Evolutionary conservation across 2,329 filamentous ascomycete genomes (phyloP).

Genomic region (Stemphylium vesicarium): DNA sequence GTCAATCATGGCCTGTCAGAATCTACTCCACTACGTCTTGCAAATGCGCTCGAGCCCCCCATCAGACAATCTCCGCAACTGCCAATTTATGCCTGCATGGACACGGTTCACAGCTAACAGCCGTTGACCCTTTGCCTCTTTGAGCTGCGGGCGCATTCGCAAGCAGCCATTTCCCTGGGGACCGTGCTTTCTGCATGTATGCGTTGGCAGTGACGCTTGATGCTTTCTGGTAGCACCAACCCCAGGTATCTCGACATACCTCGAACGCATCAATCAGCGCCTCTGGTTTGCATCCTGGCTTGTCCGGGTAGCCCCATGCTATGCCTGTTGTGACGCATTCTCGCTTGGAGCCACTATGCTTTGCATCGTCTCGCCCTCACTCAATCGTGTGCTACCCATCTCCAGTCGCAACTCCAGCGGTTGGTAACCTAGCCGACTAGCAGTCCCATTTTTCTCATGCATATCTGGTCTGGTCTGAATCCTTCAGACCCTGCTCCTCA

Average conservation of each 20-base stretch:
- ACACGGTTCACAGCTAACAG: conserved; percentile 41
- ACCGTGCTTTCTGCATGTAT: conserved; percentile 48
- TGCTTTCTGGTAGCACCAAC: conserved; percentile 45
- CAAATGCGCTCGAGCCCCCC: conserved; percentile 30
- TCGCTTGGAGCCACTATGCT: conserved; percentile 43
- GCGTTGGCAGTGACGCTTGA: conserved; percentile 25
- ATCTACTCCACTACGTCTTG: conserved; percentile 20
- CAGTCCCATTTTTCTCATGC: conserved; percentile 37
- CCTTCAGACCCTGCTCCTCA: conserved; percentile 25
- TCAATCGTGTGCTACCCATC: conserved; percentile 44
- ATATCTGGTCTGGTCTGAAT: conserved; percentile 32
- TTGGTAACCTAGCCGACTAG: conserved; percentile 32
- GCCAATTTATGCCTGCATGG: conserved; percentile 42
- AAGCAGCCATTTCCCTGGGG: conserved; percentile 39
- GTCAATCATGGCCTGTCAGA: conserved; percentile 32
- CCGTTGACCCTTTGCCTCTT: conserved; percentile 47
- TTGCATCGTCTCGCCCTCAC: conserved; percentile 40
- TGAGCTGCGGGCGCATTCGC: conserved; percentile 38
- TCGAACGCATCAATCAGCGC: conserved; percentile 47
- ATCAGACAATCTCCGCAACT: conserved; percentile 36
- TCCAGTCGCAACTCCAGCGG: conserved; percentile 49
- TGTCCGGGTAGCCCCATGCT: conserved; percentile 41
- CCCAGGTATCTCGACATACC: conserved; percentile 42
- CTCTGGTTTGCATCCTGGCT: conserved; percentile 26
- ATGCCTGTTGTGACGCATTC: conserved; percentile 42